phyloP scores from a whole-genome alignment of 176 grass and related monocot species.

The Eleusine coracana region DNA sequence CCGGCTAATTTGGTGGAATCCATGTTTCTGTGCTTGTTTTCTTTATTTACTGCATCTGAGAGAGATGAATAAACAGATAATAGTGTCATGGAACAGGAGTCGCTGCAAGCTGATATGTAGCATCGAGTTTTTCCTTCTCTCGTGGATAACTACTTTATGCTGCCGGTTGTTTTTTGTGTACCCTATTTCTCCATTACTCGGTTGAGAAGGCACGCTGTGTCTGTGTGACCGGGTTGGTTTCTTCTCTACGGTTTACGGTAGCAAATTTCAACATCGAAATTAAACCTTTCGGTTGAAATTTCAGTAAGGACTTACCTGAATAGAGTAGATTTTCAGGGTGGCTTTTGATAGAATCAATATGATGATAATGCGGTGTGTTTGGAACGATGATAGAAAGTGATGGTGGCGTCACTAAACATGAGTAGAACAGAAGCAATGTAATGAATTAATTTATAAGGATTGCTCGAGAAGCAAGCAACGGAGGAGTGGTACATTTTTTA shows the following conservation, averaged over 20 bases:
- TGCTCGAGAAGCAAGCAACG: slow-evolving; percentile 30
- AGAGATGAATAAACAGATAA: not conserved
- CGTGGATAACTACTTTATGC: too few relatives aligned
- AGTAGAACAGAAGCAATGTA: slow-evolving; percentile 5
- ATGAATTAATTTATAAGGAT: slow-evolving; percentile 27
- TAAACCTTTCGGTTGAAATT: not conserved
- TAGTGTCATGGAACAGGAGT: not conserved
- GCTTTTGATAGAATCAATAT: slow-evolving; percentile 15
- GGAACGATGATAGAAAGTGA: not conserved
- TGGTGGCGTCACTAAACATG: not conserved
- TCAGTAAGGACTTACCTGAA: not conserved
- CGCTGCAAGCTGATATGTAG: not conserved
- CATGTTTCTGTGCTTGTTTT: not conserved
- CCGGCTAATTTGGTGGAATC: not conserved
- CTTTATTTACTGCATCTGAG: not conserved
- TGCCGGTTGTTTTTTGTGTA: too few relatives aligned
- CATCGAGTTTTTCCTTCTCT: too few relatives aligned
- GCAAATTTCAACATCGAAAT: not conserved
- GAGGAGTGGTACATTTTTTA: not conserved
- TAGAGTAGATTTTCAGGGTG: not conserved
- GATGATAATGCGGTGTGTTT: slow-evolving; percentile 7
- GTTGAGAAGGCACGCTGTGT: too few relatives aligned
- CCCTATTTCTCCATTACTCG: too few relatives aligned
- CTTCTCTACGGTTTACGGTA: too few relatives aligned
- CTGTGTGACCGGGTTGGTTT: too few relatives aligned